These are phyloP conservation scores for Crithidia bombi DNA, from an alignment of 208 protist genomes.

Conservation along the genomic window DNA sequence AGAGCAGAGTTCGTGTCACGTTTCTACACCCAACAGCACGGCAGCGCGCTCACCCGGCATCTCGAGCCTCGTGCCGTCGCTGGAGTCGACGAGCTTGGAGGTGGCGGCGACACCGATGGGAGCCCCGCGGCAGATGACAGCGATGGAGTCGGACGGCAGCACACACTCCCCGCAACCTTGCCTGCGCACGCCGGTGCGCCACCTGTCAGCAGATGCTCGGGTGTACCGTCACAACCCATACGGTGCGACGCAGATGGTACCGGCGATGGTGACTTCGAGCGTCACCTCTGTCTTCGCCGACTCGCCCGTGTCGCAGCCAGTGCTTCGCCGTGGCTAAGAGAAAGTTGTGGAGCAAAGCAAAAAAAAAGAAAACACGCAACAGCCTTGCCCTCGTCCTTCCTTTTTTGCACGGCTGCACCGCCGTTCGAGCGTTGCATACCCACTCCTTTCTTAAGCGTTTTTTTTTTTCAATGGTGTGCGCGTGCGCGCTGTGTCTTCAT, in stretches of 20 bases:
- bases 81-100: conserved; percentile 7
- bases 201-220: neutral
- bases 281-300: neutral
- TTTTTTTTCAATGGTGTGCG: neutral
- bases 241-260: conserved; percentile 1
- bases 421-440: too few species aligned
- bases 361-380: too few species aligned
- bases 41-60: conserved; percentile 3
- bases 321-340: neutral
- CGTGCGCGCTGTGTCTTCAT: neutral
- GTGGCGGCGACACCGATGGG: neutral
- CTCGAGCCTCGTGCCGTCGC: conserved; percentile 11
- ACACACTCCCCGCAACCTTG: neutral
- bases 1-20: neutral
- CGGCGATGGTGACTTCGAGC: neutral
- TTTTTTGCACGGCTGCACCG: too few species aligned
- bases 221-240: conserved; percentile 14
- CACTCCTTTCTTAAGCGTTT: neutral
- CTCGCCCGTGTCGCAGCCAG: neutral
- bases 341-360: neutral
- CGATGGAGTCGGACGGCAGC: neutral
- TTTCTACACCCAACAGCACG: conserved; percentile 1
- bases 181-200: conserved; percentile 5
- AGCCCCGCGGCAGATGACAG: neutral
- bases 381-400: too few species aligned